phyloP scores from a whole-genome alignment of 441 rosid species.

The Syzygium malaccense region DNA sequence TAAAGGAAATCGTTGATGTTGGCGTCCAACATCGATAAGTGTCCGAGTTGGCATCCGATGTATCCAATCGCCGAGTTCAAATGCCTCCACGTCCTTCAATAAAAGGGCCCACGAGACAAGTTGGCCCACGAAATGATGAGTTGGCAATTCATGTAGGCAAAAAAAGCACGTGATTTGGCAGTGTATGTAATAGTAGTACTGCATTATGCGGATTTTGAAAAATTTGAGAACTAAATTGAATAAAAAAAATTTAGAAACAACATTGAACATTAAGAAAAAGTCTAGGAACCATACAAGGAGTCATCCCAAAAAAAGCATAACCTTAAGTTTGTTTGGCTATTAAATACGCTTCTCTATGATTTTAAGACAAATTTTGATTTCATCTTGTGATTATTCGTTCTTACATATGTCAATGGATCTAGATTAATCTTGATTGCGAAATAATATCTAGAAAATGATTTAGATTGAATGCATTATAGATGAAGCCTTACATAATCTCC shows the following conservation, averaged over 20 bases:
- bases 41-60: background rate
- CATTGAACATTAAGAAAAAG: background rate
- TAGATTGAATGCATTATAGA: background rate
- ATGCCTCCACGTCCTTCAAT: background rate
- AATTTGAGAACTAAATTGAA: background rate
- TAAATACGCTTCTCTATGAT: background rate
- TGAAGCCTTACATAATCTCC: background rate
- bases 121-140: background rate
- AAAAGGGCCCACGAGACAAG: background rate
- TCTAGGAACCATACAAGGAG: background rate
- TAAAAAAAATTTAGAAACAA: background rate
- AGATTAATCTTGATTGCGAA: background rate
- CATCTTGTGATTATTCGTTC: background rate
- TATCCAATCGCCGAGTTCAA: background rate
- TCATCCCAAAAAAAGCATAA: background rate
- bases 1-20: background rate
- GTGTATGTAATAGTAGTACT: background rate
- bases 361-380: background rate
- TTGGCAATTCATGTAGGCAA: background rate
- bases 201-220: background rate
- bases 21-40: background rate
- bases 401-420: background rate
- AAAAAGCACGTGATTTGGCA: background rate
- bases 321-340: background rate
- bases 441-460: background rate